These are phyloP conservation scores for Diaporthe vaccinii DNA, from an alignment of 2,329 filamentous ascomycete genomes.

Conservation along the genomic window DNA sequence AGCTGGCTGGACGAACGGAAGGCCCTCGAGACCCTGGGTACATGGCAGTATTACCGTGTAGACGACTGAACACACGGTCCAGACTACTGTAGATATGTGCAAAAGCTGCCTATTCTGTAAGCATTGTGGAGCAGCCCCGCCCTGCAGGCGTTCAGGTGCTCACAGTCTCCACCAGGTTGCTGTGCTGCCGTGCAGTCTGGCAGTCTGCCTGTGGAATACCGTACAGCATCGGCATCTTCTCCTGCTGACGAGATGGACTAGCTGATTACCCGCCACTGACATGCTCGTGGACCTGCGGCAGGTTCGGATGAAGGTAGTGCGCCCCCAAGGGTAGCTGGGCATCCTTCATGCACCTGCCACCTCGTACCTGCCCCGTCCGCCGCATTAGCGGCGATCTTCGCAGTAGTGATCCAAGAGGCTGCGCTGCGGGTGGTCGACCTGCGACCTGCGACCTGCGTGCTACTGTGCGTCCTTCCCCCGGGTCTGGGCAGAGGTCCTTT, in stretches of 20 bases:
- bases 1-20: slow-evolving; percentile 3
- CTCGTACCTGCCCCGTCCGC: slow-evolving; percentile 29
- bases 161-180: not conserved
- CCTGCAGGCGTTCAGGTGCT: not conserved
- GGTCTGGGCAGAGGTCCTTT: not conserved
- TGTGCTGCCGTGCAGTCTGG: not conserved
- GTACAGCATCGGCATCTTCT: not conserved
- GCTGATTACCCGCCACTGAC: not conserved
- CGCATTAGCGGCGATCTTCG: slow-evolving; percentile 29
- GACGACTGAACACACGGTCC: not conserved
- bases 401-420: slow-evolving; percentile 8
- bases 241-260: not conserved
- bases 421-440: not conserved
- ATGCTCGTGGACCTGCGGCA: not conserved
- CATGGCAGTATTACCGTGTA: not conserved
- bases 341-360: slow-evolving; percentile 30
- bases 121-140: not conserved
- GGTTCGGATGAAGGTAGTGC: slow-evolving; percentile 20
- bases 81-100: not conserved
- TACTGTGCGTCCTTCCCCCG: not conserved
- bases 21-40: not conserved
- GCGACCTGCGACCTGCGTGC: not conserved
- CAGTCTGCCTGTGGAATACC: not conserved
- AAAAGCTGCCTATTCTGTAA: not conserved
- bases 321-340: not conserved